Evolutionary conservation across 371 early-diverging fungal genomes (phyloP).

Genomic region (Rhizopus sp.): DNA sequence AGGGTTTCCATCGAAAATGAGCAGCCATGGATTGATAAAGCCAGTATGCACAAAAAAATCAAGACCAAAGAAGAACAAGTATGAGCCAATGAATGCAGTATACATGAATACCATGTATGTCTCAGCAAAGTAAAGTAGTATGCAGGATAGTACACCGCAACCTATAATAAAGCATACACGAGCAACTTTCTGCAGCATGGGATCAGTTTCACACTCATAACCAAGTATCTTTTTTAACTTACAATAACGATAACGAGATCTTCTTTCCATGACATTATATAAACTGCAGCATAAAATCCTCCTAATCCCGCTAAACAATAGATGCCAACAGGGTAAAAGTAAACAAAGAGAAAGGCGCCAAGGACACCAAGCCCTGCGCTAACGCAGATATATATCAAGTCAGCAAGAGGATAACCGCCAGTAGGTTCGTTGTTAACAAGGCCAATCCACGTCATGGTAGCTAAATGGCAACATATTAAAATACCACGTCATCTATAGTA

Average conservation of each 20-base stretch:
- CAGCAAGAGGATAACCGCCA: constrained; percentile 39
- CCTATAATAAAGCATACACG: constrained; percentile 49
- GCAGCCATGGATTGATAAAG: constrained; percentile 47
- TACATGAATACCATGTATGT: constrained; percentile 42
- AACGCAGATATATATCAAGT: constrained; percentile 46
- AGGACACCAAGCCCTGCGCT: constrained; percentile 45
- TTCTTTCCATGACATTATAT: constrained; percentile 49
- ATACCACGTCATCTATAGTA: not conserved
- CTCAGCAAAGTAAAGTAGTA: constrained; percentile 36
- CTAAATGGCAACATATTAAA: constrained; percentile 19
- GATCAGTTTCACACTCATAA: not conserved
- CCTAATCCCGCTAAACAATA: constrained; percentile 31
- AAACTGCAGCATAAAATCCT: constrained; percentile 46
- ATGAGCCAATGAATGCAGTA: constrained; percentile 49
- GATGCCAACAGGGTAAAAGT: constrained; percentile 29
- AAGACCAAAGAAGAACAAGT: constrained; percentile 51
- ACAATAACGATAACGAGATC: constrained; percentile 45
- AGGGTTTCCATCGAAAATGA: constrained; percentile 45
- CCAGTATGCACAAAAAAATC: constrained; percentile 59
- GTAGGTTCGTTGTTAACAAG: constrained; percentile 51
- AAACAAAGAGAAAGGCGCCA: constrained; percentile 36
- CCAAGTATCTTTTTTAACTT: constrained; percentile 10
- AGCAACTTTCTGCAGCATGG: constrained; percentile 38
- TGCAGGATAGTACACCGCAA: constrained; percentile 30
- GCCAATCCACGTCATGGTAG: constrained; percentile 52